Conservation (phyloP, 2,329 filamentous ascomycete genomes). For the Cladosporium phlei region DNA sequence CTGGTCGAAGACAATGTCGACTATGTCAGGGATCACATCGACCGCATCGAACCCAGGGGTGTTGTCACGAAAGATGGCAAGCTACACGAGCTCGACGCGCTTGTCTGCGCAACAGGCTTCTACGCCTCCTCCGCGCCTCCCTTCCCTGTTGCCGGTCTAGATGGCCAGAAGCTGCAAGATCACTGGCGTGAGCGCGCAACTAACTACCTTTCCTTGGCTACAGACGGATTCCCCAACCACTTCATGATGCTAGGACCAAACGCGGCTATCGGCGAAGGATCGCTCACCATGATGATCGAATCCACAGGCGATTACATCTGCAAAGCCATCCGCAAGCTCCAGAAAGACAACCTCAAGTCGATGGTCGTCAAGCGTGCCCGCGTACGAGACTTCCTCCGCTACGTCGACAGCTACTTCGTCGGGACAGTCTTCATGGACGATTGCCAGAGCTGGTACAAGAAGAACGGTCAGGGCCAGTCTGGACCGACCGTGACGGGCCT, state of each 20-base stretch:
- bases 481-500: constrained; percentile 61
- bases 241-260: constrained; percentile 42
- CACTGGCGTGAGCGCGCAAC: constrained; percentile 34
- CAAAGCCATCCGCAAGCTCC: constrained; percentile 38
- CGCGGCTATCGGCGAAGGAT: constrained; percentile 37
- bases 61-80: constrained; percentile 39
- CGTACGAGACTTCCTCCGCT: constrained; percentile 48
- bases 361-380: constrained; percentile 44
- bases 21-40: constrained; percentile 38
- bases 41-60: constrained; percentile 34
- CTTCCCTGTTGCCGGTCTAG: constrained; percentile 34
- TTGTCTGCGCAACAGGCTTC: constrained; percentile 45
- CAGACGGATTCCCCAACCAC: constrained; percentile 34
- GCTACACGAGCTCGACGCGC: constrained; percentile 36
- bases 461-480: constrained; percentile 47
- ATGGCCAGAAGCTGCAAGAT: constrained; percentile 26
- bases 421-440: constrained; percentile 53
- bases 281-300: constrained; percentile 40
- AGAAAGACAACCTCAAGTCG: constrained; percentile 38
- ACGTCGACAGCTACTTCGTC: constrained; percentile 46
- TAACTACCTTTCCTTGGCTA: constrained; percentile 23
- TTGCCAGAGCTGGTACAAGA: constrained; percentile 68
- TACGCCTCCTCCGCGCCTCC: constrained; percentile 36
- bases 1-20: constrained; percentile 43
- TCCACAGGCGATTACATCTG: constrained; percentile 34